Conservation (phyloP, 2,329 filamentous ascomycete genomes). For the Metarhizium album region DNA sequence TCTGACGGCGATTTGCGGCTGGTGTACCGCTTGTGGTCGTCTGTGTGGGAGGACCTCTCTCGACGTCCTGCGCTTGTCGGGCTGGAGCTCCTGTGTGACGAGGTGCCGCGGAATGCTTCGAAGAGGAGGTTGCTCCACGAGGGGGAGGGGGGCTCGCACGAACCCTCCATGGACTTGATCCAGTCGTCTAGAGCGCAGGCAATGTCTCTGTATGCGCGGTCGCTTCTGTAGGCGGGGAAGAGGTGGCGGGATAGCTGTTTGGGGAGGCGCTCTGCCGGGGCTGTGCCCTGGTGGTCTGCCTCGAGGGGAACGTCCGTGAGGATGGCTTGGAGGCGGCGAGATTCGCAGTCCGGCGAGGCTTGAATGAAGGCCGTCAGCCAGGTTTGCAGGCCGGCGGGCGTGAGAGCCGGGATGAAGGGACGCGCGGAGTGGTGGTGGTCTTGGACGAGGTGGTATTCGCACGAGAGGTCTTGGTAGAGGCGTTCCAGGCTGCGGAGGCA, state of each 20-base stretch:
- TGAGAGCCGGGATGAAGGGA: slow-evolving; percentile 54
- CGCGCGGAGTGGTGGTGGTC: slow-evolving; percentile 31
- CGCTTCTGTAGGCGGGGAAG: slow-evolving; percentile 51
- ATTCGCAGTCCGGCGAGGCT: slow-evolving; percentile 68
- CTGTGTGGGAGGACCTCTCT: not conserved
- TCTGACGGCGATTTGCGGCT: not conserved
- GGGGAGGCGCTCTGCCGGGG: slow-evolving; percentile 59
- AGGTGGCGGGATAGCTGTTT: slow-evolving; percentile 66
- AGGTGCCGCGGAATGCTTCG: not conserved
- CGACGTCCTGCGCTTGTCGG: not conserved
- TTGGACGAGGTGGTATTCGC: slow-evolving; percentile 57
- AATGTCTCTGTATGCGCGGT: slow-evolving; percentile 47
- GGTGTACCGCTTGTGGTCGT: not conserved
- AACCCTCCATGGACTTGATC: slow-evolving; percentile 12
- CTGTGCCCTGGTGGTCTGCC: slow-evolving; percentile 11
- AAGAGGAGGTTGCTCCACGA: slow-evolving; percentile 3
- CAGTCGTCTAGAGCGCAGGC: slow-evolving; percentile 46
- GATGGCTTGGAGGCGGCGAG: slow-evolving; percentile 55
- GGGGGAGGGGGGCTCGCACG: not conserved
- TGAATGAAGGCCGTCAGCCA: slow-evolving; percentile 67
- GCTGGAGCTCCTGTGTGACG: not conserved
- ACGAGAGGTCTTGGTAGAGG: slow-evolving; percentile 43
- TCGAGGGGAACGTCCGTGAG: slow-evolving; percentile 60
- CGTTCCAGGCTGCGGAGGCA: slow-evolving; percentile 23
- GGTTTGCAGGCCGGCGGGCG: slow-evolving; percentile 53